A percentile compares a stretch with the other conserved stretches of the same genome.
Conservation (phyloP, 306 rosid genomes). For the Canavalia ensiformis region DNA sequence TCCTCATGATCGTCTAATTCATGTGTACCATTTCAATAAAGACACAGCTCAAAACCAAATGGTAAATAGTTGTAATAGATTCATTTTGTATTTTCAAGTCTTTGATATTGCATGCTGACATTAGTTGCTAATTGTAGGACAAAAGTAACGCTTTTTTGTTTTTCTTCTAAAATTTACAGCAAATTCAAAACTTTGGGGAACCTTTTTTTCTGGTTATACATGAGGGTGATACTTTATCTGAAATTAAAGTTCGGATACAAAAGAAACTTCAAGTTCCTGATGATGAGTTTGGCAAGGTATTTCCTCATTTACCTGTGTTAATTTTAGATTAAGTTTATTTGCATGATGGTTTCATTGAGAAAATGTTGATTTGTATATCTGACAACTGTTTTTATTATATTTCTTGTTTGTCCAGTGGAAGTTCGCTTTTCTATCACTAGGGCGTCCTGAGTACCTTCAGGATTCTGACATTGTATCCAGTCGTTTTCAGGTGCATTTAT, state of each 20-base stretch:
- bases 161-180: constrained; percentile 57
- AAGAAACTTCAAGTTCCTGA: constrained; percentile 80
- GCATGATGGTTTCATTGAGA: constrained; percentile 22
- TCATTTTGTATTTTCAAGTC: background rate
- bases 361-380: background rate
- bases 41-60: constrained; percentile 84
- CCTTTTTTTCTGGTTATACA: constrained; percentile 89
- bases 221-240: constrained; percentile 83
- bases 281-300: constrained; percentile 86
- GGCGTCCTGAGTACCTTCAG: constrained; percentile 89
- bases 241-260: constrained; percentile 75
- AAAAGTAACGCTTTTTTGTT: background rate
- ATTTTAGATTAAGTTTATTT: constrained; percentile 32
- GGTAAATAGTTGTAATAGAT: constrained; percentile 52
- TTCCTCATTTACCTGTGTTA: constrained; percentile 18
- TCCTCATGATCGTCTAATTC: constrained; percentile 77
- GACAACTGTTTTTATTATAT: constrained; percentile 8
- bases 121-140: constrained; percentile 13
- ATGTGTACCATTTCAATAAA: constrained; percentile 84
- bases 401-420: constrained; percentile 70
- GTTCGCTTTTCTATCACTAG: constrained; percentile 83
- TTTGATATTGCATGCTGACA: background rate
- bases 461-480: constrained; percentile 78
- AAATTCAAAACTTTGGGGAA: constrained; percentile 89
- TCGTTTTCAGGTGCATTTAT: constrained; percentile 76